A percentile compares a stretch with the other conserved stretches of the same genome.
Evolutionary conservation across 225 moss, liverwort and hornwort genomes (phyloP).

Genomic region (Bryoerythrophyllum caledonicum): DNA sequence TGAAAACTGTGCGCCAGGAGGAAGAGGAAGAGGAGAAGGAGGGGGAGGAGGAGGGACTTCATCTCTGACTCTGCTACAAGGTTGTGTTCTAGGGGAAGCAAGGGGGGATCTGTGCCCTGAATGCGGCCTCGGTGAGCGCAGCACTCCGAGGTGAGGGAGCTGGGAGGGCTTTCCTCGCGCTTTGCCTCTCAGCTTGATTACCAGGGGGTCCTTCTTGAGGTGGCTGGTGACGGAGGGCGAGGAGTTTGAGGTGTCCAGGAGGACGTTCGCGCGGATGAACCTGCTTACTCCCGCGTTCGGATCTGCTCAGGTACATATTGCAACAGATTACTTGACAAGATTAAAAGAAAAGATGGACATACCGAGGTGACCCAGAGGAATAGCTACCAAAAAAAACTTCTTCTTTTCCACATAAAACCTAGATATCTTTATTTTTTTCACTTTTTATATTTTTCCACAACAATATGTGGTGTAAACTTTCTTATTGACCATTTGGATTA

Average conservation of each 20-base stretch:
- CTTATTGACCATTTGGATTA: no score
- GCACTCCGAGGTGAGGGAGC: conserved; percentile 25
- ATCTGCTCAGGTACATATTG: conserved; percentile 24
- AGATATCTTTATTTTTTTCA: no score
- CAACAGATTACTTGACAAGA: neutral
- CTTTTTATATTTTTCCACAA: no score
- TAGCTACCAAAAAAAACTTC: no score
- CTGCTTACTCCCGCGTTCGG: neutral
- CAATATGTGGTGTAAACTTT: no score
- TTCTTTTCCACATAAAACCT: no score
- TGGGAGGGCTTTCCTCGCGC: conserved; percentile 29
- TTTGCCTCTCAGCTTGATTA: conserved; percentile 37
- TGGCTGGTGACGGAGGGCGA: conserved; percentile 7
- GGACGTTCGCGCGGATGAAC: conserved; percentile 2
- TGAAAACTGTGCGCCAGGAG: neutral
- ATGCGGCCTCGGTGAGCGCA: conserved; percentile 8
- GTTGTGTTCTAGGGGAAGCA: neutral
- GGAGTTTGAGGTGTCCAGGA: conserved; percentile 8
- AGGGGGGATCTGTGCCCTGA: conserved; percentile 17
- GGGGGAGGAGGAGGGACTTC: conserved; percentile 6
- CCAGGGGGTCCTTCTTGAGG: conserved; percentile 28
- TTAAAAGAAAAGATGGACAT: neutral
- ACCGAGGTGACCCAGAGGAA: neutral
- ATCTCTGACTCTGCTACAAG: conserved; percentile 25
- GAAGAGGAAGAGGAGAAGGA: conserved; percentile 9